Evolutionary conservation across 1,284 basidiomycete species (phyloP).

Genomic region (Bondarzewia mesenterica): DNA sequence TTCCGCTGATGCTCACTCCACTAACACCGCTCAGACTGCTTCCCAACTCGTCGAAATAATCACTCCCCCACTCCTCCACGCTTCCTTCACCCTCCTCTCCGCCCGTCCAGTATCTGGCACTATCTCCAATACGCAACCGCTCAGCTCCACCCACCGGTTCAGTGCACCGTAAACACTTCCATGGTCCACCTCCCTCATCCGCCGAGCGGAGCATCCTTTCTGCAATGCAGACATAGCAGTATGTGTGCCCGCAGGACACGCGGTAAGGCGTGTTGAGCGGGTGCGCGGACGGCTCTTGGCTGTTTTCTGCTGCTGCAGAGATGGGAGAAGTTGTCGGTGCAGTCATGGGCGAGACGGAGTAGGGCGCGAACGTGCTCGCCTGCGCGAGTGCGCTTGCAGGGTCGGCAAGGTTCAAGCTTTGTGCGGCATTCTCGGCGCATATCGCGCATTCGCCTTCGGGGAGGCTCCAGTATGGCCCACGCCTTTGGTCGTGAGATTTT

Average conservation of each 20-base stretch:
- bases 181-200: slow-evolving; percentile 55
- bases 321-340: no score
- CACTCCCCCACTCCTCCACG: slow-evolving; percentile 14
- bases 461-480: slow-evolving; percentile 58
- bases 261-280: slow-evolving; percentile 68
- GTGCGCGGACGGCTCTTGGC: slow-evolving; percentile 40
- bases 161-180: slow-evolving; percentile 79
- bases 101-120: slow-evolving; percentile 7
- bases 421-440: slow-evolving; percentile 66
- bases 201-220: slow-evolving; percentile 69
- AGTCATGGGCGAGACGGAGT: slow-evolving; percentile 9
- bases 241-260: slow-evolving; percentile 72
- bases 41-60: slow-evolving; percentile 16
- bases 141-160: slow-evolving; percentile 51
- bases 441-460: slow-evolving; percentile 70
- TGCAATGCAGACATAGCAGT: slow-evolving; percentile 85
- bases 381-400: slow-evolving; percentile 41
- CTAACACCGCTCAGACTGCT: slow-evolving; percentile 15
- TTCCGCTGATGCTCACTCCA: slow-evolving; percentile 27
- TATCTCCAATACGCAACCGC: slow-evolving; percentile 19
- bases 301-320: slow-evolving; percentile 7
- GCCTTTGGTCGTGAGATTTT: slow-evolving; percentile 16
- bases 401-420: slow-evolving; percentile 48
- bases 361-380: slow-evolving; percentile 18
- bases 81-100: slow-evolving; percentile 29